These are phyloP conservation scores for Phaeodactylum tricornutum DNA, from an alignment of 108 stramenopile genomes.

Conservation along the genomic window DNA sequence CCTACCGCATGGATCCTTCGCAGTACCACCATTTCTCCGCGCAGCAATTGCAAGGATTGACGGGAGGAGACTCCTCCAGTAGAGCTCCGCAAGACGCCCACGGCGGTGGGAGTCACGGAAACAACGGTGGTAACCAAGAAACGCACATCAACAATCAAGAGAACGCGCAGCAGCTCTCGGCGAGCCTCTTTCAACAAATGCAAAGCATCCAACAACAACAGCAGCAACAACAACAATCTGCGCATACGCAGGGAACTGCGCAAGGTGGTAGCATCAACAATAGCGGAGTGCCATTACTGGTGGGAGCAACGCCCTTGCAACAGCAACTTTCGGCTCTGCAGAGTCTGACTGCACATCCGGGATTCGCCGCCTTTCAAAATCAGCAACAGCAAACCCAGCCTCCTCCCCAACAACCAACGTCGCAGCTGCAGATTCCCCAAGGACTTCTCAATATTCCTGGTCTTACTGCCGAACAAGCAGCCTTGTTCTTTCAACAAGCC, in stretches of 20 bases:
- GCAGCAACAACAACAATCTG: constrained; percentile 8
- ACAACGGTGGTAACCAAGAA: not conserved
- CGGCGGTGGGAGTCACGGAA: not conserved
- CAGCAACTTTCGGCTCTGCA: not conserved
- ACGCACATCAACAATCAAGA: constrained; percentile 3
- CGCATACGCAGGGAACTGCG: too few species aligned
- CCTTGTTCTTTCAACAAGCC: not conserved
- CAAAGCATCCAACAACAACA: constrained; percentile 4
- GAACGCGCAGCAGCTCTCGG: not conserved
- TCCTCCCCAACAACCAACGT: too few species aligned
- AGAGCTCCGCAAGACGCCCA: not conserved
- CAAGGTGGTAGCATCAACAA: constrained; percentile 1
- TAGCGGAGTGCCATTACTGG: constrained; percentile 1
- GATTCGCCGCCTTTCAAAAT: too few species aligned
- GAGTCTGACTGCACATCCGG: too few species aligned
- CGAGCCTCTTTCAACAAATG: constrained; percentile 2
- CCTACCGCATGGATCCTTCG: too few species aligned
- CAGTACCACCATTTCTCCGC: too few species aligned
- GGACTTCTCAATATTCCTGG: too few species aligned
- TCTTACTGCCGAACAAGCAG: too few species aligned
- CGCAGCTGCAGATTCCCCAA: too few species aligned
- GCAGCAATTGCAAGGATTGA: too few species aligned
- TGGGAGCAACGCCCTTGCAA: constrained; percentile 2
- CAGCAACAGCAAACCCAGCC: too few species aligned
- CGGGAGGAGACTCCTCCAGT: too few species aligned